Conservation (phyloP, 2,329 filamentous ascomycete genomes). For the Sporothrix variecibatus region DNA sequence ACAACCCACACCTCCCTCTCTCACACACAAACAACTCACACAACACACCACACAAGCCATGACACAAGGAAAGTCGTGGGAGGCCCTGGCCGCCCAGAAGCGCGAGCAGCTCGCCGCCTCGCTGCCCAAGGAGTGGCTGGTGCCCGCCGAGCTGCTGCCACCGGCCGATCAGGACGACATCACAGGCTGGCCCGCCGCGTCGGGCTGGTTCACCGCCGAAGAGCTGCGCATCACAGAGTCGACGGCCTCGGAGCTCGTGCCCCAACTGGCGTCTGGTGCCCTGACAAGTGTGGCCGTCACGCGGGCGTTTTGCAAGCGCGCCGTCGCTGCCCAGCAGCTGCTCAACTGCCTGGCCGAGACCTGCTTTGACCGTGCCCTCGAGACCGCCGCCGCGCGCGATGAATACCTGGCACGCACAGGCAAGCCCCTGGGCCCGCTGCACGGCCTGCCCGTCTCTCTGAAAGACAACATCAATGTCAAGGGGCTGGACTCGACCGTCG, state of each 20-base stretch:
- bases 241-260: conserved; percentile 39
- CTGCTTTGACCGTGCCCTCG: conserved; percentile 54
- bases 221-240: conserved; percentile 44
- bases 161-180: conserved; percentile 57
- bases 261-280: conserved; percentile 41
- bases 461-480: conserved; percentile 71
- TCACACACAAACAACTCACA: not conserved
- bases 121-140: conserved; percentile 60
- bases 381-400: conserved; percentile 52
- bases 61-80: conserved; percentile 39
- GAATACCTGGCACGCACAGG: conserved; percentile 50
- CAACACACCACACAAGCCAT: not conserved
- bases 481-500: conserved; percentile 62
- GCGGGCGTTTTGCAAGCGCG: conserved; percentile 44
- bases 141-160: conserved; percentile 56
- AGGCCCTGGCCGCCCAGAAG: conserved; percentile 47
- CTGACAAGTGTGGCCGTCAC: conserved; percentile 42
- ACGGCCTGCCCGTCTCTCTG: conserved; percentile 65
- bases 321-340: conserved; percentile 43
- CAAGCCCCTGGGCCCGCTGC: conserved; percentile 60
- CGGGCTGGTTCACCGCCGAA: conserved; percentile 58
- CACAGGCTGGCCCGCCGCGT: conserved; percentile 55
- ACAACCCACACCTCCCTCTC: not conserved
- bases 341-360: conserved; percentile 56
- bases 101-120: conserved; percentile 46